Conservation (phyloP, 805 yeast species). For the Candida piceae region DNA sequence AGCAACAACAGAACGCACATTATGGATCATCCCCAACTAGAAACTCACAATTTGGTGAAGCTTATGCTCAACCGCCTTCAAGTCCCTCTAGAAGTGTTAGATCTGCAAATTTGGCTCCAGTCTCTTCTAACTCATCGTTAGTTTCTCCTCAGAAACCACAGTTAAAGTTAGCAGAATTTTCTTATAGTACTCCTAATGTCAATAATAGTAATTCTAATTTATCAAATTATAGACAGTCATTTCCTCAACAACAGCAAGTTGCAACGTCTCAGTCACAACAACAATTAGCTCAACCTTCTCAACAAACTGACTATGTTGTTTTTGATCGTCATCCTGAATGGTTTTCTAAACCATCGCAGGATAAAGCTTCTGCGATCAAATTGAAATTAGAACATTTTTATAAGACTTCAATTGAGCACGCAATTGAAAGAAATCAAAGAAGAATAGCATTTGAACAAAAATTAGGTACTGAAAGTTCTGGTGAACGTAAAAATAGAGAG, state of each 20-base stretch:
- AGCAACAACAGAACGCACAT: slow-evolving; percentile 7
- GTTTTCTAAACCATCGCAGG: slow-evolving; percentile 70
- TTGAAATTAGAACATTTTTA: slow-evolving; percentile 79
- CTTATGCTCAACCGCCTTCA: slow-evolving; percentile 28
- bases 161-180: slow-evolving; percentile 14
- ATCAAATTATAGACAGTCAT: slow-evolving; percentile 11
- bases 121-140: slow-evolving; percentile 26
- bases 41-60: slow-evolving; percentile 13
- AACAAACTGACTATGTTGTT: slow-evolving; percentile 48
- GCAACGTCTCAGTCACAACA: no score
- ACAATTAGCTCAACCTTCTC: slow-evolving; percentile 1
- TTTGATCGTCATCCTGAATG: slow-evolving; percentile 81
- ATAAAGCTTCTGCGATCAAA: slow-evolving; percentile 79
- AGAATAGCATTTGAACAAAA: slow-evolving; percentile 78
- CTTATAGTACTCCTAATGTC: slow-evolving; percentile 17
- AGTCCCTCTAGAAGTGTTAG: slow-evolving; percentile 32
- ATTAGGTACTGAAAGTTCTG: slow-evolving; percentile 66
- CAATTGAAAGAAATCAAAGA: slow-evolving; percentile 93
- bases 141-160: slow-evolving; percentile 23
- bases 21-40: slow-evolving; percentile 26
- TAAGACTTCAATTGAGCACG: slow-evolving; percentile 81
- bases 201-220: slow-evolving; percentile 28
- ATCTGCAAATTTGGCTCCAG: slow-evolving; percentile 26
- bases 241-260: slow-evolving; percentile 4
- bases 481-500: slow-evolving; percentile 81